Base-by-base conservation (phyloP, 202 grass and related monocot species). In the Schoenoplectus tabernaemontani region DNA sequence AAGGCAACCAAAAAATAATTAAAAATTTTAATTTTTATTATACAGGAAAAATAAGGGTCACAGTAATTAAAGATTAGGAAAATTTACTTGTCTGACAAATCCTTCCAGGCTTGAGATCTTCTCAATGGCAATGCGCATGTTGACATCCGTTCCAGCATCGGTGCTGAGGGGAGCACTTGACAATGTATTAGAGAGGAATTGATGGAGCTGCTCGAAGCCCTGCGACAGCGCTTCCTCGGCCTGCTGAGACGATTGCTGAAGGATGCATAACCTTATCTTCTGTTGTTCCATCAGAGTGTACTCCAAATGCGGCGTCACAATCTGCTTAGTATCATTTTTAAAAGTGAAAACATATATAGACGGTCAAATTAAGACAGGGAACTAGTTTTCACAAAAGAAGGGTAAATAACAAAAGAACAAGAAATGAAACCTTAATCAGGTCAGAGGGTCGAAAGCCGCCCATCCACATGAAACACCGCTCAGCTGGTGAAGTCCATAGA, bases 401-500 rank as follows among this genome's bases (percentile, higher is more conserved):
- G n/a, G n/a, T n/a, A 65, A 77, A 15, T n/a, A 36, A 33, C 17
- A 6, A 26, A 20, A 28, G 61, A 3, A 36, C 11, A 68, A 12
- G 11, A 15, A 13, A 37, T 22, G 82, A 54, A 76, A 93, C 89
- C 91, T 90, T 93, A 85, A 93, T 87, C 17, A 97, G 83, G 57
- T 97, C 88, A 5, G 93, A 97, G 0, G 93, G 90, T n/a, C 86
- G 85, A 83, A 96, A 96, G 59, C 93, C 93, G 13, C 93, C 93
- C 84, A 96, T 96, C 93, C 93, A 97, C 83, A 93, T 88, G 81
- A 93, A 97, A 84, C 93, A 97, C 54, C 88, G 90, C 75, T 97
- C 93, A 7, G 93, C 90, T 0, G 88, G 88, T 16, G 88, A 89
- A 12, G 81, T 79, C 93, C 93, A 97, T 46, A 83, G 22, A 5